Percentiles rank a stretch among this genome's conserved stretches.
Conservation (phyloP, 1,284 basidiomycete species). For the Volvariella surrecta region DNA sequence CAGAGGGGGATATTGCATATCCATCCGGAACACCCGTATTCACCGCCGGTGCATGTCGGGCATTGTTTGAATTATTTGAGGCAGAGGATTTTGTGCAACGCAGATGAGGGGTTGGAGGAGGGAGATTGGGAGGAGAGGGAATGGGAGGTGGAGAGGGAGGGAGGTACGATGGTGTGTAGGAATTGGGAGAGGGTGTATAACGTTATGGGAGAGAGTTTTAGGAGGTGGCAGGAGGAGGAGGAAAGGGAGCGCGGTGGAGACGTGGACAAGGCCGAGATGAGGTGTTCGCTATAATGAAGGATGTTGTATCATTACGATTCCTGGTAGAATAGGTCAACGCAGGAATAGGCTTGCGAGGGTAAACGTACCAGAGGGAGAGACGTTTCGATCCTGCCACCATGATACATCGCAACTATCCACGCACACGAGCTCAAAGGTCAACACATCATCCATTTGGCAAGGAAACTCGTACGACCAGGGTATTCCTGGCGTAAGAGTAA, state of each 20-base stretch:
- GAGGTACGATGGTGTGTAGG: neutral
- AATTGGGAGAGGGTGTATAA: neutral
- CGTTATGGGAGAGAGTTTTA: neutral
- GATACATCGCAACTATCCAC: slow-evolving; percentile 4
- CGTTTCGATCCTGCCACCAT: slow-evolving; percentile 10
- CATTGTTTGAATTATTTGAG: neutral
- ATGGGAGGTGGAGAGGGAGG: neutral
- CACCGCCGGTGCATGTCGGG: neutral
- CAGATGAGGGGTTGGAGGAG: neutral
- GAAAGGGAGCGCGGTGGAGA: neutral
- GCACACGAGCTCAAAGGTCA: slow-evolving; percentile 5
- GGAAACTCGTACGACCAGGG: slow-evolving; percentile 4
- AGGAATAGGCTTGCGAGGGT: neutral
- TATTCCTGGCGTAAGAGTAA: neutral
- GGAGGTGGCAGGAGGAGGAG: neutral
- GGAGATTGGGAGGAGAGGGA: neutral
- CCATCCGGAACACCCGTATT: neutral
- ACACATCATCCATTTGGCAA: slow-evolving; percentile 5
- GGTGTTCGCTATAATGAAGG: neutral
- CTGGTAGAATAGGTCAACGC: neutral
- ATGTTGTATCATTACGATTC: neutral
- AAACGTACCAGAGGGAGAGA: slow-evolving; percentile 2
- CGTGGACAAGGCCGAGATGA: too few relatives aligned
- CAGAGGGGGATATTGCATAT: neutral
- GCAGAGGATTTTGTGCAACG: neutral